Percentiles rank a stretch among this genome's conserved stretches.
phyloP scores from a whole-genome alignment of 371 early-diverging fungal species.

The Umbelopsis sp. region DNA sequence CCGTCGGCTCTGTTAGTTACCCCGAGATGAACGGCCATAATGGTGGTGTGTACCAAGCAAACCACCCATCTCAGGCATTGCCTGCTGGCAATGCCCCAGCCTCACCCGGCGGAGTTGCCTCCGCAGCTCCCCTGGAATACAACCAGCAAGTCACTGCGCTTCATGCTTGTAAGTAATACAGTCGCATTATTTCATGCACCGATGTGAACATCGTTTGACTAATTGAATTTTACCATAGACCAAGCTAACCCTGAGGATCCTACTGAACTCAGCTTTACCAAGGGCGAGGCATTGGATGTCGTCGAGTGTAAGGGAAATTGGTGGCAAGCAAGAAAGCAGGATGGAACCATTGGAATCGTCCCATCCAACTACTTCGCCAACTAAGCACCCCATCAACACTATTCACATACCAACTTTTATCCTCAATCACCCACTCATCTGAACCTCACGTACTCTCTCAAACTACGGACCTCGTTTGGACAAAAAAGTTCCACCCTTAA shows the following conservation, averaged over 20 bases:
- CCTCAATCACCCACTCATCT: background rate
- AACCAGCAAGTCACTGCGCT: constrained; percentile 10
- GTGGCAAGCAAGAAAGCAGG: constrained; percentile 86
- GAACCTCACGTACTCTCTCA: background rate
- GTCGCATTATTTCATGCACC: too few relatives aligned
- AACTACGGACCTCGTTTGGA: background rate
- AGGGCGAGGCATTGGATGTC: constrained; percentile 82
- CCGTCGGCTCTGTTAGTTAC: background rate
- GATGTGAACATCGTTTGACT: background rate
- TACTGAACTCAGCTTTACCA: constrained; percentile 80
- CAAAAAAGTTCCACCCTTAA: background rate
- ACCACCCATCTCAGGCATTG: constrained; percentile 5
- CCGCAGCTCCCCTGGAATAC: constrained; percentile 6
- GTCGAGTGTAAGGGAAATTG: constrained; percentile 88
- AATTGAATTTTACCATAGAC: constrained; percentile 32
- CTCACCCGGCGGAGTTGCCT: constrained; percentile 3
- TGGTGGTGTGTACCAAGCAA: constrained; percentile 8
- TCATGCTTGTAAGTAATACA: constrained; percentile 6
- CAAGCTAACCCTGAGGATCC: constrained; percentile 84
- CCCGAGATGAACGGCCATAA: constrained; percentile 12
- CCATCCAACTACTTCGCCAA: constrained; percentile 75
- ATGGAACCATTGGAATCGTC: constrained; percentile 82
- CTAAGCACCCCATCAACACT: background rate
- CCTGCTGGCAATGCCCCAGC: background rate
- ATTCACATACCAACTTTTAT: background rate